These are phyloP conservation scores for Macrolepiota albuminosa DNA, from an alignment of 768 basidiomycete genomes.

Conservation along the genomic window DNA sequence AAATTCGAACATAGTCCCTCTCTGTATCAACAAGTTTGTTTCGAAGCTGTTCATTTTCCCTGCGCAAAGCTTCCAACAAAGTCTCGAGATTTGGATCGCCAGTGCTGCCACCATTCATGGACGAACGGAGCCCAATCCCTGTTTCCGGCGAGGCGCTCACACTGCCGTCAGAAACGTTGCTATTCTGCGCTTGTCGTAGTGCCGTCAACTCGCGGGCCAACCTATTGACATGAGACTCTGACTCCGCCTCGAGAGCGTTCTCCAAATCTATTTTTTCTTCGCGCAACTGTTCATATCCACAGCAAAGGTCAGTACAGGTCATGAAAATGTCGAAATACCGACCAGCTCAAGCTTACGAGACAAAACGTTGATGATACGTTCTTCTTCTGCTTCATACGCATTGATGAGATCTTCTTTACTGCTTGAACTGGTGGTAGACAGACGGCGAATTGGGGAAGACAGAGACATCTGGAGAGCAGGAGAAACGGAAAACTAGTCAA, in stretches of 20 bases:
- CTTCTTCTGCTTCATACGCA: slow-evolving; percentile 87
- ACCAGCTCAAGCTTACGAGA: slow-evolving; percentile 85
- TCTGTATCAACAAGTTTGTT: slow-evolving; percentile 68
- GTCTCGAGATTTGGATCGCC: slow-evolving; percentile 44
- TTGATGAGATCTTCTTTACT: slow-evolving; percentile 76
- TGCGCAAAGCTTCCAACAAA: slow-evolving; percentile 69
- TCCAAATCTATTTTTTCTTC: slow-evolving; percentile 85
- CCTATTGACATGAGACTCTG: slow-evolving; percentile 79
- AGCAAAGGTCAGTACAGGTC: neutral
- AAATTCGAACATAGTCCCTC: slow-evolving; percentile 68
- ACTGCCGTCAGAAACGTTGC: slow-evolving; percentile 20
- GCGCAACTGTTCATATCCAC: slow-evolving; percentile 44
- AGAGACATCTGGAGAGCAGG: slow-evolving; percentile 26
- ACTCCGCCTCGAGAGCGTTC: slow-evolving; percentile 79
- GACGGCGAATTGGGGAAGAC: slow-evolving; percentile 58
- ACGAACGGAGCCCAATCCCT: slow-evolving; percentile 24
- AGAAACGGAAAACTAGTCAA: neutral
- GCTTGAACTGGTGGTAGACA: slow-evolving; percentile 48
- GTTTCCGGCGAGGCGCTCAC: slow-evolving; percentile 29
- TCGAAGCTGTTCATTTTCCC: slow-evolving; percentile 76
- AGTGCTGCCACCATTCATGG: slow-evolving; percentile 22
- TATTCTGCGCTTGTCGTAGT: slow-evolving; percentile 54
- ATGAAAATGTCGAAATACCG: slow-evolving; percentile 11
- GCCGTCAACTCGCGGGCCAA: slow-evolving; percentile 67
- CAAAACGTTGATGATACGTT: slow-evolving; percentile 79